phyloP scores from a whole-genome alignment of 495 filamentous ascomycete genomes.

The Aspergillus olivimuriae region DNA sequence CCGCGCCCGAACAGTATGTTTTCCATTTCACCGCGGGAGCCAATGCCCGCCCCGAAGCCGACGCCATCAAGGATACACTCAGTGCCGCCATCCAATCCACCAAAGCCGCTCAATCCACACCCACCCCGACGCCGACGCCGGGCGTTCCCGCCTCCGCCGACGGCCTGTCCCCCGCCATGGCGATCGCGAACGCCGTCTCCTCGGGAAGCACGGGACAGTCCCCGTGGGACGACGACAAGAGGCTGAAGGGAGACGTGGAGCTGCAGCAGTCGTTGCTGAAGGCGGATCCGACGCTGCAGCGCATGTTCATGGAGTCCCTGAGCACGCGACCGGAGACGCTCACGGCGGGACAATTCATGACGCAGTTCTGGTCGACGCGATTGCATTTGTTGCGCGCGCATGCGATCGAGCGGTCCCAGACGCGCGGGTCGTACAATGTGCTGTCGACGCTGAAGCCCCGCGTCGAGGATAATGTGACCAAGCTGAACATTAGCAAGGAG shows the following conservation, averaged over 20 bases:
- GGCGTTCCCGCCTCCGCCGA: constrained; percentile 24
- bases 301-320: constrained; percentile 75
- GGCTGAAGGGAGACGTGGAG: constrained; percentile 64
- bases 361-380: constrained; percentile 89
- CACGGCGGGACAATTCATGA: constrained; percentile 66
- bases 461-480: constrained; percentile 66
- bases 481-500: constrained; percentile 81
- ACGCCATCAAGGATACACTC: constrained; percentile 73
- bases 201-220: constrained; percentile 38
- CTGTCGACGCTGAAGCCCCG: constrained; percentile 82
- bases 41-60: constrained; percentile 73
- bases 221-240: constrained; percentile 69
- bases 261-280: constrained; percentile 82
- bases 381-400: constrained; percentile 80
- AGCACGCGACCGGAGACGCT: constrained; percentile 75
- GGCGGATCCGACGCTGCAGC: constrained; percentile 60
- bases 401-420: constrained; percentile 81
- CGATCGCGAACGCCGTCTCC: constrained; percentile 50
- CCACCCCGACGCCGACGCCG: constrained; percentile 22
- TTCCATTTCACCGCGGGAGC: constrained; percentile 79
- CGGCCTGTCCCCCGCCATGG: constrained; percentile 50
- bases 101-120: constrained; percentile 49
- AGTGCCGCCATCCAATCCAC: constrained; percentile 64
- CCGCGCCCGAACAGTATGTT: constrained; percentile 61
- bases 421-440: constrained; percentile 83